Evolutionary conservation across 1,284 basidiomycete species (phyloP).

Genomic region (Malassezia dermatis): DNA sequence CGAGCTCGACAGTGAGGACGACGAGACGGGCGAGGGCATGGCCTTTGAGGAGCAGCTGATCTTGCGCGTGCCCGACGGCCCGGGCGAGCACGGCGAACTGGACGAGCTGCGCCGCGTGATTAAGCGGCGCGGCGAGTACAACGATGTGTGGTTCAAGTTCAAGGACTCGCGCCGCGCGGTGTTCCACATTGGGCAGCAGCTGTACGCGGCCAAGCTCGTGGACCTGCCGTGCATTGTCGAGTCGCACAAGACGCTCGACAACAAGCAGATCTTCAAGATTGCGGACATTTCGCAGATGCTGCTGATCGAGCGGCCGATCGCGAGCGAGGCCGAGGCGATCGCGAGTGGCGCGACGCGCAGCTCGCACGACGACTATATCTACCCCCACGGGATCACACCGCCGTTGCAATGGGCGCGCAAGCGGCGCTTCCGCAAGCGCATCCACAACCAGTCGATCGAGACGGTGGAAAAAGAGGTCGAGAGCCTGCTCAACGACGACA

Average conservation of each 20-base stretch:
- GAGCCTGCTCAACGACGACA: conserved; percentile 74
- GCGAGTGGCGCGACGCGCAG: conserved; percentile 54
- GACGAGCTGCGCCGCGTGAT: conserved; percentile 55
- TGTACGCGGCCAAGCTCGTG: conserved; percentile 84
- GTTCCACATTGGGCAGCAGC: conserved; percentile 72
- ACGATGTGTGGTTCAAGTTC: conserved; percentile 93
- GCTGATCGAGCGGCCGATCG: conserved; percentile 33
- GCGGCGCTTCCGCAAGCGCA: conserved; percentile 79
- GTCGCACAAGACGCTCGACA: conserved; percentile 90
- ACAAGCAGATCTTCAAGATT: conserved; percentile 86
- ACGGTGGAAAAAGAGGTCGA: conserved; percentile 96
- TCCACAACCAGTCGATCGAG: conserved; percentile 83
- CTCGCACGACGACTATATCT: conserved; percentile 77
- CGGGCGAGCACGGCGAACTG: conserved; percentile 51
- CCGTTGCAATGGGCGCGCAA: conserved; percentile 84
- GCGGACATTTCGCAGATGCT: conserved; percentile 76
- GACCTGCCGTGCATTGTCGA: conserved; percentile 91
- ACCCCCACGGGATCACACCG: conserved; percentile 91
- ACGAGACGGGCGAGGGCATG: conserved; percentile 56
- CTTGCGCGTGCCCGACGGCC: conserved; percentile 73
- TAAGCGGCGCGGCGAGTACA: conserved; percentile 60
- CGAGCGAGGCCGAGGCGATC: conserved; percentile 56
- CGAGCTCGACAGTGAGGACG: conserved; percentile 89
- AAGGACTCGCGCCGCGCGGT: conserved; percentile 90
- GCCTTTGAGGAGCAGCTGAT: conserved; percentile 97